Evolutionary conservation across 2,329 filamentous ascomycete genomes (phyloP).

Genomic region (Sporothrix globosa): DNA sequence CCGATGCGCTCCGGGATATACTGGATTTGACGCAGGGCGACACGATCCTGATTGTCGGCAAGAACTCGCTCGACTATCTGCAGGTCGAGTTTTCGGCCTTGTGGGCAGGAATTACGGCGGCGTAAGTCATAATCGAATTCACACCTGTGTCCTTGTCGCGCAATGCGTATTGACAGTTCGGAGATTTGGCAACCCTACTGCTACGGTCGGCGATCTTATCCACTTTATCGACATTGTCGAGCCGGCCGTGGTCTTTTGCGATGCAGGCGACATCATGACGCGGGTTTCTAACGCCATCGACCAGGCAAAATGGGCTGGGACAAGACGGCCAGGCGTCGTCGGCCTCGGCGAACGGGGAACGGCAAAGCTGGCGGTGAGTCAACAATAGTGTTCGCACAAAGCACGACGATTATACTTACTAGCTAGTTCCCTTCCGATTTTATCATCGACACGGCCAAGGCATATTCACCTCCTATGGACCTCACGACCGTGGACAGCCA

Average conservation of each 20-base stretch:
- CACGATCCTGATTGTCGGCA: slow-evolving; percentile 25
- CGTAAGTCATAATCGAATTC: background rate
- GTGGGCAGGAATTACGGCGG: slow-evolving; percentile 22
- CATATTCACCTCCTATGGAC: background rate
- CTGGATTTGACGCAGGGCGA: background rate
- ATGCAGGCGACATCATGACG: slow-evolving; percentile 1
- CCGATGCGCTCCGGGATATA: background rate
- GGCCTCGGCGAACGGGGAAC: slow-evolving; percentile 19
- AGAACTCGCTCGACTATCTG: slow-evolving; percentile 25
- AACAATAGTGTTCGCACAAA: too few relatives aligned
- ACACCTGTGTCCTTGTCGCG: too few relatives aligned
- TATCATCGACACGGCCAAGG: slow-evolving; percentile 4
- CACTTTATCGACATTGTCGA: slow-evolving; percentile 25
- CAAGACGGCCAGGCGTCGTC: background rate
- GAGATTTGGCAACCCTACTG: slow-evolving; percentile 21
- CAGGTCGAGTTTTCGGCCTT: slow-evolving; percentile 19
- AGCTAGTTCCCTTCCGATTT: slow-evolving; percentile 23
- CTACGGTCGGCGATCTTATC: slow-evolving; percentile 1
- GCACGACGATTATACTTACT: too few relatives aligned
- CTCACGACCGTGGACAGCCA: background rate
- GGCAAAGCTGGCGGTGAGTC: background rate
- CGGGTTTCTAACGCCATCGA: background rate
- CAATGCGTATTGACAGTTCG: background rate
- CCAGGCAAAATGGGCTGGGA: background rate
- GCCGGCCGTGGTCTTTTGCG: slow-evolving; percentile 19